A percentile compares a stretch with the other conserved stretches of the same genome.
These are phyloP conservation scores for Podospora pseudopauciseta DNA, from an alignment of 495 filamentous ascomycete species.

Conservation along the genomic window DNA sequence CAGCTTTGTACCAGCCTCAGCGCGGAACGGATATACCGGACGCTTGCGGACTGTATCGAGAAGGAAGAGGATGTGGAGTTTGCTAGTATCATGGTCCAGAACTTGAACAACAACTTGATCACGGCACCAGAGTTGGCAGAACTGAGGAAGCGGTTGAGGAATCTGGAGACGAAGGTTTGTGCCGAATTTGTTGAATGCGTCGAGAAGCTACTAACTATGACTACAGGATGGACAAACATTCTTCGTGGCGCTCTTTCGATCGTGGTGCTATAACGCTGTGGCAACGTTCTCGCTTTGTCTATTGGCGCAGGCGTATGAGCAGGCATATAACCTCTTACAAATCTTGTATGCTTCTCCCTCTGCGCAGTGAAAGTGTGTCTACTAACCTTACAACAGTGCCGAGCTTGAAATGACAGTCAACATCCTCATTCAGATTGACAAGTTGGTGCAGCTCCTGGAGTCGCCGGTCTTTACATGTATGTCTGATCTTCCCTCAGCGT, in stretches of 20 bases:
- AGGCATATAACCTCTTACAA: conserved; percentile 92
- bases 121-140: conserved; percentile 93
- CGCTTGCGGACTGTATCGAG: conserved; percentile 92
- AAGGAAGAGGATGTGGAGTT: conserved; percentile 99
- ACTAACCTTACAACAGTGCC: conserved; percentile 52
- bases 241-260: conserved; percentile 89
- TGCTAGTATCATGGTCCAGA: conserved; percentile 99
- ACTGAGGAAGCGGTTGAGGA: conserved; percentile 82
- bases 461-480: conserved; percentile 96
- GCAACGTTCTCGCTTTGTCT: conserved; percentile 95
- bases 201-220: conserved; percentile 6
- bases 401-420: conserved; percentile 99
- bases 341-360: conserved; percentile 63
- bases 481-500: conserved; percentile 20
- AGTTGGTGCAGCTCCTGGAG: conserved; percentile 94
- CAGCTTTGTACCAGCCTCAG: conserved; percentile 91
- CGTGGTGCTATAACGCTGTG: conserved; percentile 98
- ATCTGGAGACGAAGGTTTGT: conserved; percentile 75
- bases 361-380: background rate
- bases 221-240: conserved; percentile 84
- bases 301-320: conserved; percentile 96
- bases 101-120: conserved; percentile 97
- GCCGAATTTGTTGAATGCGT: background rate
- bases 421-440: conserved; percentile 98
- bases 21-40: conserved; percentile 93